Evolutionary conservation across 129 eudicot genomes (phyloP).

Genomic region (Artemisia tridentata): DNA sequence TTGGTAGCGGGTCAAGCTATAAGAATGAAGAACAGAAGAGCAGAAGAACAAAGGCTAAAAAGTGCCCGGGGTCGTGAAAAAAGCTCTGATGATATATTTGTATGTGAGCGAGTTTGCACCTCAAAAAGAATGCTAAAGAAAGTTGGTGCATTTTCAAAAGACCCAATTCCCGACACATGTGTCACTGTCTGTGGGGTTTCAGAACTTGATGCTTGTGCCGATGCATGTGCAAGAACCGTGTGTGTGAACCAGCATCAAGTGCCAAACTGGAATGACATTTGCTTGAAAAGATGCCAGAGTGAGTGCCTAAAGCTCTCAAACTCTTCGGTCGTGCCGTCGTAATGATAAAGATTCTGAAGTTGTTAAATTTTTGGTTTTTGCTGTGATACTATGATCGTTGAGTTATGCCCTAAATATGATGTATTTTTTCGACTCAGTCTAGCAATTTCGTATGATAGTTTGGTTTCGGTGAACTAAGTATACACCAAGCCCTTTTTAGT

Average conservation of each 20-base stretch:
- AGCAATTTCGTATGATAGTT: not conserved
- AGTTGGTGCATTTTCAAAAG: slow-evolving; percentile 92
- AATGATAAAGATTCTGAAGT: not conserved
- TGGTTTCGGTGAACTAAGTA: not conserved
- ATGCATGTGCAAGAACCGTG: slow-evolving; percentile 94
- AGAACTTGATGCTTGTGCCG: slow-evolving; percentile 96
- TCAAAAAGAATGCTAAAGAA: slow-evolving; percentile 92
- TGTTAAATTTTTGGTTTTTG: not conserved
- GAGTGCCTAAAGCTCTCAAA: slow-evolving; percentile 87
- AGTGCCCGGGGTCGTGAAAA: slow-evolving; percentile 86
- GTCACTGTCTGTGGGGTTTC: slow-evolving; percentile 96
- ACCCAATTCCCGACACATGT: slow-evolving; percentile 86
- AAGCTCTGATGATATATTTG: slow-evolving; percentile 90
- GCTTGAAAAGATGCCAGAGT: slow-evolving; percentile 86
- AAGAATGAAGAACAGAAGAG: slow-evolving; percentile 71
- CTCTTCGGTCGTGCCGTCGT: slow-evolving; percentile 33
- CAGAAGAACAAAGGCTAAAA: slow-evolving; percentile 75
- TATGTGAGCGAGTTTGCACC: slow-evolving; percentile 94
- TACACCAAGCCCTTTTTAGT: not conserved
- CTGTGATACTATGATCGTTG: slow-evolving; percentile 18
- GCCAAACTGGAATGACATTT: slow-evolving; percentile 93
- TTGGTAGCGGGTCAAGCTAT: slow-evolving; percentile 76
- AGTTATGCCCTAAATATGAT: slow-evolving; percentile 15
- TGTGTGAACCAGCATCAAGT: slow-evolving; percentile 97
- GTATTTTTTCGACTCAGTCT: not conserved